A percentile compares a stretch with the other conserved stretches of the same genome.
Conservation (phyloP, 495 filamentous ascomycete species). For the Pseudevernia furfuracea region DNA sequence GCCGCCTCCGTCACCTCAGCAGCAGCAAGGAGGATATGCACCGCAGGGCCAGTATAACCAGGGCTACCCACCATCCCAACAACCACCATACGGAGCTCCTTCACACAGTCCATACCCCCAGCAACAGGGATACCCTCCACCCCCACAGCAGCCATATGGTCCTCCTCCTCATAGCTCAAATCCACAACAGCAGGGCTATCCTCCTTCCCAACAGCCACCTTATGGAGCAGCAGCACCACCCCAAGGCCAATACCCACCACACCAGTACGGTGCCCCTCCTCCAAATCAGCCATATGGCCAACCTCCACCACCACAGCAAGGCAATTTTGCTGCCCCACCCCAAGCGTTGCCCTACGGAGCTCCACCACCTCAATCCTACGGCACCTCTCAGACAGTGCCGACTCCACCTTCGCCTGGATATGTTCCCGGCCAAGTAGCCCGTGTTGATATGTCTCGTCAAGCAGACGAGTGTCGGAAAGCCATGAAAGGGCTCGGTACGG, state of each 20-base stretch:
- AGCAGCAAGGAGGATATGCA: slow-evolving; percentile 18
- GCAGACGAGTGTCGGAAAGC: slow-evolving; percentile 65
- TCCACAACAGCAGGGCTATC: slow-evolving; percentile 21
- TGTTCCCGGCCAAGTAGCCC: slow-evolving; percentile 51
- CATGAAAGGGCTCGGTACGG: slow-evolving; percentile 89
- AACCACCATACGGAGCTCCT: slow-evolving; percentile 33
- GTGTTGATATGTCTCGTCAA: slow-evolving; percentile 55
- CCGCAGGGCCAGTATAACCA: slow-evolving; percentile 20
- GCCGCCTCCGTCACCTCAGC: neutral
- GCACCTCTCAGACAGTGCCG: slow-evolving; percentile 35
- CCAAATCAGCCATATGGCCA: slow-evolving; percentile 26
- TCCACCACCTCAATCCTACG: slow-evolving; percentile 31
- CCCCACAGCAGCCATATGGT: slow-evolving; percentile 32
- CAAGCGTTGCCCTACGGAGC: slow-evolving; percentile 37
- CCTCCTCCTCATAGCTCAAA: slow-evolving; percentile 33
- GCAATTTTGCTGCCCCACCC: slow-evolving; percentile 28
- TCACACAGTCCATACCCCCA: slow-evolving; percentile 32
- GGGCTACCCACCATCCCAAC: slow-evolving; percentile 28
- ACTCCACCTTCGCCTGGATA: slow-evolving; percentile 53
- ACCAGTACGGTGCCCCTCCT: slow-evolving; percentile 28
- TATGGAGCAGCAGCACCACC: slow-evolving; percentile 34
- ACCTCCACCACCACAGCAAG: slow-evolving; percentile 25
- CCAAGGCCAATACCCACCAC: slow-evolving; percentile 24
- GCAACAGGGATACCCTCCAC: slow-evolving; percentile 32
- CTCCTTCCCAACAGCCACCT: slow-evolving; percentile 25